Conservation (phyloP, 83 land plant species). For the Diphasiastrum complanatum region DNA sequence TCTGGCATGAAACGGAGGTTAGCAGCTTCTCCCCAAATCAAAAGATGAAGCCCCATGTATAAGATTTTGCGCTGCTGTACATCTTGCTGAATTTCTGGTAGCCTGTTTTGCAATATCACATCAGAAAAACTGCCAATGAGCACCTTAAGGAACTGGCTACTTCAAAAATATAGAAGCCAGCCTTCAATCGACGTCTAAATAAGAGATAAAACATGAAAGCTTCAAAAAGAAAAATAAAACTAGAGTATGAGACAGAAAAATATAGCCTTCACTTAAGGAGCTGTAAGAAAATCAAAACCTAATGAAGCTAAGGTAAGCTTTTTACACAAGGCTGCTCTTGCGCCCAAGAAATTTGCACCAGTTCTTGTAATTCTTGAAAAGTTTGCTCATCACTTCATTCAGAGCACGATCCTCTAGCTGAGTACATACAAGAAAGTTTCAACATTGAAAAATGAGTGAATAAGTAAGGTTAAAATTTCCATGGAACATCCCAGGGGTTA, state of each 20-base stretch:
- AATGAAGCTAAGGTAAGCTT: too few species aligned
- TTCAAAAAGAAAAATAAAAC: neutral
- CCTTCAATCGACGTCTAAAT: too few species aligned
- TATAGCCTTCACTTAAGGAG: neutral
- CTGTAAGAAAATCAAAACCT: constrained; percentile 29
- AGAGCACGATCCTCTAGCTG: constrained; percentile 89
- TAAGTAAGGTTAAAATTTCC: too few species aligned
- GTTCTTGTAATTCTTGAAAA: constrained; percentile 89
- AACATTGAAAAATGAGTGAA: too few species aligned
- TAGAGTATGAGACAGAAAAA: neutral
- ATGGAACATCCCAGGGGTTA: constrained; percentile 20
- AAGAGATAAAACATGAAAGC: too few species aligned
- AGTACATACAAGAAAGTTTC: neutral
- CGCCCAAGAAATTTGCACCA: constrained; percentile 97
- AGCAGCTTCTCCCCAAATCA: constrained; percentile 99
- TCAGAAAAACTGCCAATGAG: neutral
- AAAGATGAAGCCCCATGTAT: constrained; percentile 92
- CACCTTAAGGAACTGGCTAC: neutral
- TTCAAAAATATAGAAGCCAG: too few species aligned
- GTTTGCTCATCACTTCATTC: constrained; percentile 68
- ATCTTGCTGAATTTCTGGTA: constrained; percentile 54
- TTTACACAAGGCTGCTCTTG: constrained; percentile 54
- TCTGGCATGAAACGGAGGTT: constrained; percentile 98
- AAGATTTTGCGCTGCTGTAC: constrained; percentile 80
- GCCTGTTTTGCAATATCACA: too few species aligned